Percentiles rank a stretch among this genome's conserved stretches.
These are phyloP conservation scores for Boeremia exigua DNA, from an alignment of 2,329 filamentous ascomycete species.

Conservation along the genomic window DNA sequence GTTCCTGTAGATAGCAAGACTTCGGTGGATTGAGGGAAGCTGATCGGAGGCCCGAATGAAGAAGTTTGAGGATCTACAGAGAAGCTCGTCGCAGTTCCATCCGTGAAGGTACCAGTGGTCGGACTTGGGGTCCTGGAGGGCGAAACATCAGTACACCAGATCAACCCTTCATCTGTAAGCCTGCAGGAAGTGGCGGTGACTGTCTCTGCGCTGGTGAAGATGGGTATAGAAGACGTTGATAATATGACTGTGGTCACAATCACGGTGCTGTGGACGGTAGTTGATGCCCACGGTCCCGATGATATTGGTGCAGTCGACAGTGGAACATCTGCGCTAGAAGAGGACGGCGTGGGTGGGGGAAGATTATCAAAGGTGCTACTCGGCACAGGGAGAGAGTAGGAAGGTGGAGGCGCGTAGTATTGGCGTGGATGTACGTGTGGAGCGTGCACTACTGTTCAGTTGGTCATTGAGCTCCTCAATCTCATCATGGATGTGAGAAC, in stretches of 20 bases:
- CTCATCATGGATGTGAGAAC: neutral
- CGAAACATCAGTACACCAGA: slow-evolving; percentile 9
- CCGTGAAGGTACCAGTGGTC: slow-evolving; percentile 22
- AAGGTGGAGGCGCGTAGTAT: slow-evolving; percentile 27
- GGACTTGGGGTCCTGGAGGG: slow-evolving; percentile 5
- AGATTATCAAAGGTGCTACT: slow-evolving; percentile 12
- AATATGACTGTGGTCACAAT: slow-evolving; percentile 9
- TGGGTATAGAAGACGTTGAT: neutral
- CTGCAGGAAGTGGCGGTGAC: slow-evolving; percentile 7
- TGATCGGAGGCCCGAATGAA: neutral
- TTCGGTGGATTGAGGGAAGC: slow-evolving; percentile 1
- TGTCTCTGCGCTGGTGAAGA: slow-evolving; percentile 16
- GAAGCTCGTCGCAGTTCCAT: slow-evolving; percentile 28
- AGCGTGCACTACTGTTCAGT: slow-evolving; percentile 18
- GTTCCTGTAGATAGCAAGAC: slow-evolving; percentile 3
- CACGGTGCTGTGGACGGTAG: slow-evolving; percentile 1
- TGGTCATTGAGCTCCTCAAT: neutral
- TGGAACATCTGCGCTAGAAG: neutral
- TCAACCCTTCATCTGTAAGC: neutral
- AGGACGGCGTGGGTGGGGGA: slow-evolving; percentile 10
- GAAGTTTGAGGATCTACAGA: slow-evolving; percentile 16
- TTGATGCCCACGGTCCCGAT: slow-evolving; percentile 13
- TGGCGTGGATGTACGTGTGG: slow-evolving; percentile 25
- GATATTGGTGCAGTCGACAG: slow-evolving; percentile 7
- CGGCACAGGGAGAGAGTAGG: slow-evolving; percentile 18